Evolutionary conservation across 495 filamentous ascomycete genomes (phyloP).

Genomic region (Rostrohypoxylon terebratum): DNA sequence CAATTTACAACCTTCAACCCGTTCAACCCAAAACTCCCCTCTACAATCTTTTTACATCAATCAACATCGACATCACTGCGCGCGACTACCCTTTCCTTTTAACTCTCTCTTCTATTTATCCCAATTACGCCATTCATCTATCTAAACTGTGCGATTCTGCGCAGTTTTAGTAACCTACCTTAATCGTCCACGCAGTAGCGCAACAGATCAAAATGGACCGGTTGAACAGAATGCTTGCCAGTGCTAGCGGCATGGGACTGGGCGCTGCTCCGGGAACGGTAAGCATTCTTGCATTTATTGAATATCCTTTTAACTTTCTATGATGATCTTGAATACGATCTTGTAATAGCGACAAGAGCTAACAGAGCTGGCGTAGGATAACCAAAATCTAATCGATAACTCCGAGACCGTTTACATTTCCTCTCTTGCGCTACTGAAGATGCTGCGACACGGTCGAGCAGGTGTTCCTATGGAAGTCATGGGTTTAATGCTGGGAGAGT

Average conservation of each 20-base stretch:
- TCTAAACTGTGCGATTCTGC: background rate
- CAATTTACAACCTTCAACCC: slow-evolving; percentile 34
- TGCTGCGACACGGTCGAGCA: slow-evolving; percentile 95
- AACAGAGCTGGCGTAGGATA: slow-evolving; percentile 70
- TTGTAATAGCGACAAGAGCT: background rate
- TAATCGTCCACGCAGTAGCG: slow-evolving; percentile 18
- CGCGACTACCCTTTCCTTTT: background rate
- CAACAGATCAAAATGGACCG: slow-evolving; percentile 75
- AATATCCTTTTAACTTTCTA: background rate
- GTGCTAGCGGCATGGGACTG: slow-evolving; percentile 81
- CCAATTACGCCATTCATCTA: background rate
- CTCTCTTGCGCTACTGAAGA: slow-evolving; percentile 95
- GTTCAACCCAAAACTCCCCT: slow-evolving; percentile 20
- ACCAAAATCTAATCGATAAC: slow-evolving; percentile 91
- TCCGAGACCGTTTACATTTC: slow-evolving; percentile 99
- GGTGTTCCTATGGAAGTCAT: slow-evolving; percentile 99
- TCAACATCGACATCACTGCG: slow-evolving; percentile 19
- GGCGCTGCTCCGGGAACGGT: slow-evolving; percentile 80
- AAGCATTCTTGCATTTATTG: slow-evolving; percentile 52
- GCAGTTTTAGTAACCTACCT: slow-evolving; percentile 4
- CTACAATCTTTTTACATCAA: slow-evolving; percentile 1
- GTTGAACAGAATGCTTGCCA: slow-evolving; percentile 82
- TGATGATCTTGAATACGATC: background rate
- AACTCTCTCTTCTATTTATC: background rate
- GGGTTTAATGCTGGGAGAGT: slow-evolving; percentile 98